A percentile compares a stretch with the other conserved stretches of the same genome.
These are phyloP conservation scores for Tetrastigma voinierianum DNA, from an alignment of 164 flowering plant genomes.

Conservation along the genomic window DNA sequence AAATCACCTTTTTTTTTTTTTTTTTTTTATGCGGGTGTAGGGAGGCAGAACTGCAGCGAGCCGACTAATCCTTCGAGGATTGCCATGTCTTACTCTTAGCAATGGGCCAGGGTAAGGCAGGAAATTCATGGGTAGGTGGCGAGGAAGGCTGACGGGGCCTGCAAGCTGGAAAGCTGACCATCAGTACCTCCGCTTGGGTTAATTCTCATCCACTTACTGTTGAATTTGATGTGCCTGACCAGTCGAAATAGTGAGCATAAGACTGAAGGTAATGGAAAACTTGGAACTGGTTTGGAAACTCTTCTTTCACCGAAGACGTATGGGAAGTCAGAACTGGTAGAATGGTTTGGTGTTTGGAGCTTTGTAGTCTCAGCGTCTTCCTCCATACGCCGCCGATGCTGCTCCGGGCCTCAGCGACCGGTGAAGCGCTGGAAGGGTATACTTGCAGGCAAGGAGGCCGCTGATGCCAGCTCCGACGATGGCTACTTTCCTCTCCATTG, in stretches of 20 bases:
- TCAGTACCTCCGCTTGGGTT: no score
- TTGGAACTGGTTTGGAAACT: slow-evolving; percentile 36
- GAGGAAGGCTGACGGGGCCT: no score
- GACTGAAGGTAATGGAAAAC: slow-evolving; percentile 49
- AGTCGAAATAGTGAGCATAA: slow-evolving; percentile 37
- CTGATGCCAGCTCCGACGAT: slow-evolving; percentile 73
- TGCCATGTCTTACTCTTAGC: no score
- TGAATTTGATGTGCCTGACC: slow-evolving; percentile 32
- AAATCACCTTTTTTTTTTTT: no score
- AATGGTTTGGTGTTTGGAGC: slow-evolving; percentile 47
- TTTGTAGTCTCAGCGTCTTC: slow-evolving; percentile 45
- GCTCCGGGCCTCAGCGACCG: slow-evolving; percentile 39
- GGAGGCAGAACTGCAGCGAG: no score
- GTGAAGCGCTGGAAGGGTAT: slow-evolving; percentile 47
- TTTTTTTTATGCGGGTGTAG: no score
- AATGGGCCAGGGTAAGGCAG: no score
- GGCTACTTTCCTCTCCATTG: slow-evolving; percentile 42
- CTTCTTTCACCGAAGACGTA: slow-evolving; percentile 42
- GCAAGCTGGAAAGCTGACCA: no score
- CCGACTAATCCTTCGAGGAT: no score
- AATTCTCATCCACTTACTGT: slow-evolving; percentile 27
- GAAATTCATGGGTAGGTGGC: no score
- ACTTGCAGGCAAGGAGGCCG: slow-evolving; percentile 72
- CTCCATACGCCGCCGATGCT: slow-evolving; percentile 47
- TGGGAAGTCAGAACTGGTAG: slow-evolving; percentile 66